Evolutionary conservation across 257 asterid genomes (phyloP).

Genomic region (Solanum chilense): DNA sequence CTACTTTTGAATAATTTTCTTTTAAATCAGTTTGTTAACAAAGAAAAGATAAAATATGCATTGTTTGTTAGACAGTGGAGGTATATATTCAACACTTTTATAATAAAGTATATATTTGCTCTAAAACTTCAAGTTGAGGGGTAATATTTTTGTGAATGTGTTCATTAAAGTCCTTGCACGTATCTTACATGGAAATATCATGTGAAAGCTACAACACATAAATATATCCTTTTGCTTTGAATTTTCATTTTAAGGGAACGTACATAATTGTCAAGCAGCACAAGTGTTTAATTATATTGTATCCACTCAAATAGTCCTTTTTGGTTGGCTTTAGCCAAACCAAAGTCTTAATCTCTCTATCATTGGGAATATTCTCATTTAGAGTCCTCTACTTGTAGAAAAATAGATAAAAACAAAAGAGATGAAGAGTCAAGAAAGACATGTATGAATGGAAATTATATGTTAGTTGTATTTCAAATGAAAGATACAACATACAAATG

Average conservation of each 20-base stretch:
- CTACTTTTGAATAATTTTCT: no score
- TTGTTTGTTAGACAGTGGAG: no score
- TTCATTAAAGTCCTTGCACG: not conserved
- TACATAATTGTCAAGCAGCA: not conserved
- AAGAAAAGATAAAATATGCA: no score
- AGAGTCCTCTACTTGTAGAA: not conserved
- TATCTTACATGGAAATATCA: no score
- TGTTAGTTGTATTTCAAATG: not conserved
- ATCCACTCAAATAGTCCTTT: not conserved
- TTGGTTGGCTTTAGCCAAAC: not conserved
- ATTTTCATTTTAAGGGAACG: not conserved
- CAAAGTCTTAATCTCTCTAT: not conserved
- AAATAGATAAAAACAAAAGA: no score
- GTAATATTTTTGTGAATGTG: not conserved
- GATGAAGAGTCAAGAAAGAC: not conserved
- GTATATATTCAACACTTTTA: no score
- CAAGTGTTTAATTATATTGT: not conserved
- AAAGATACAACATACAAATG: not conserved
- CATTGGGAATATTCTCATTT: not conserved
- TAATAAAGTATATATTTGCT: no score
- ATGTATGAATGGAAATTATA: not conserved
- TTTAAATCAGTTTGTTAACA: no score
- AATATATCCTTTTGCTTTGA: not conserved
- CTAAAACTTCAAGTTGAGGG: not conserved
- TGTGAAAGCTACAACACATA: no score